These are phyloP conservation scores for Tylopilus balloui DNA, from an alignment of 768 basidiomycete genomes.

Conservation along the genomic window DNA sequence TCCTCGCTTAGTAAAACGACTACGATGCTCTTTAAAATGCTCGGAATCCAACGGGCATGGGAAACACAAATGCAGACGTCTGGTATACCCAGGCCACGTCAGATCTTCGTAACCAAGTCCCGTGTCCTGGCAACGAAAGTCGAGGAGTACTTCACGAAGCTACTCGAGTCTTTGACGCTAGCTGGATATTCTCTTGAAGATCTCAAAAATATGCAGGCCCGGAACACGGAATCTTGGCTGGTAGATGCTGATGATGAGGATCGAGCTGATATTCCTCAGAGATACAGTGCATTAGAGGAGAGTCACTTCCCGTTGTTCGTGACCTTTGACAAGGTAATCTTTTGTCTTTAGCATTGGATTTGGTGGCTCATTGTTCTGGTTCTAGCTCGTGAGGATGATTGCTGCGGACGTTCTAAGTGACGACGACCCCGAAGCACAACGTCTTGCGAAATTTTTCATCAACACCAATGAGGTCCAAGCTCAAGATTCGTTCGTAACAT, in stretches of 20 bases:
- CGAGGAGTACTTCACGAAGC: constrained; percentile 56
- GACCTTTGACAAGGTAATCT: constrained; percentile 55
- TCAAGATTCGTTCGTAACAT: constrained; percentile 37
- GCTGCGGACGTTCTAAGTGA: constrained; percentile 19
- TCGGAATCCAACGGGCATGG: constrained; percentile 59
- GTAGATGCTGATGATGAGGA: constrained; percentile 34
- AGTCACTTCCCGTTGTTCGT: constrained; percentile 67
- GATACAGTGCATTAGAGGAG: constrained; percentile 53
- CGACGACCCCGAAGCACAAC: constrained; percentile 1
- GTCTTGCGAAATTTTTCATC: constrained; percentile 14
- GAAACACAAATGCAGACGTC: constrained; percentile 22
- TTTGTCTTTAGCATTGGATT: not conserved
- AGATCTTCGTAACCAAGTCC: constrained; percentile 72
- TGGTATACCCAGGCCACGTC: constrained; percentile 47
- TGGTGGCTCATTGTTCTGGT: not conserved
- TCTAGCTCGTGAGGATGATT: constrained; percentile 26
- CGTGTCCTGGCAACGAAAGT: constrained; percentile 63
- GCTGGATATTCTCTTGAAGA: constrained; percentile 36
- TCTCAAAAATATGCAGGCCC: constrained; percentile 29
- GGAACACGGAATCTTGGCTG: constrained; percentile 25
- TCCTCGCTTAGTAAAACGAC: constrained; percentile 56
- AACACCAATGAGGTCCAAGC: constrained; percentile 11
- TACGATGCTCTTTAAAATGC: constrained; percentile 73
- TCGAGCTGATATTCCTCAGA: constrained; percentile 33
- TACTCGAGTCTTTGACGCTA: constrained; percentile 42